These are phyloP conservation scores for Scedosporium boydii DNA, from an alignment of 2,329 filamentous ascomycete species.

Conservation along the genomic window DNA sequence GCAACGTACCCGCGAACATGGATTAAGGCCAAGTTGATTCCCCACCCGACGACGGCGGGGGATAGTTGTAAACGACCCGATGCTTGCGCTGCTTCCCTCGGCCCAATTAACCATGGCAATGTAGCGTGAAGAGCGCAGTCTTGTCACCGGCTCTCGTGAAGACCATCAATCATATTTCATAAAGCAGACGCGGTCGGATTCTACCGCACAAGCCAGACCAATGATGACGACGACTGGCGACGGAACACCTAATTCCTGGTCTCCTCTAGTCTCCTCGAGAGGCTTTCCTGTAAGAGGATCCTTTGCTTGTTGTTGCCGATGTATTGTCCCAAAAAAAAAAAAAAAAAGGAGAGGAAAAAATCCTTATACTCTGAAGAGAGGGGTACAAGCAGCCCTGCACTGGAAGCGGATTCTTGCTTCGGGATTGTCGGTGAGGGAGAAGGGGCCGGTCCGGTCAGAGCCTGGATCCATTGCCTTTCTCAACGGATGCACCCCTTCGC, in stretches of 20 bases:
- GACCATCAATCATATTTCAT: background rate
- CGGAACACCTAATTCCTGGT: background rate
- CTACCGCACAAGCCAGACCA: background rate
- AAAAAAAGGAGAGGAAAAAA: background rate
- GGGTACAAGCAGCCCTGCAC: background rate
- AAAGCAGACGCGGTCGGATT: background rate
- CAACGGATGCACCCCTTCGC: background rate
- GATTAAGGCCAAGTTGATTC: no score
- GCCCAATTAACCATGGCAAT: no score
- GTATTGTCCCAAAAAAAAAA: background rate
- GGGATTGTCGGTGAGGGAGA: conserved; percentile 1
- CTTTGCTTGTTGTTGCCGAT: background rate
- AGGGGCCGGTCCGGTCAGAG: background rate
- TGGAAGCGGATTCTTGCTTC: conserved; percentile 3
- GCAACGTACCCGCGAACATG: no score
- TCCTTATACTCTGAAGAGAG: background rate
- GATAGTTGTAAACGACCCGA: no score
- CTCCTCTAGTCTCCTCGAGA: background rate
- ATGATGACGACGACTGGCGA: background rate
- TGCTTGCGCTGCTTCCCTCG: no score
- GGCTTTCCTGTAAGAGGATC: background rate
- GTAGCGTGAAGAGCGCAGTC: background rate
- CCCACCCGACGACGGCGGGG: no score
- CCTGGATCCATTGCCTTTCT: background rate
- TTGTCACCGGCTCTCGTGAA: background rate